Conservation (phyloP, 2,329 filamentous ascomycete genomes). For the Fusarium tricinctum region DNA sequence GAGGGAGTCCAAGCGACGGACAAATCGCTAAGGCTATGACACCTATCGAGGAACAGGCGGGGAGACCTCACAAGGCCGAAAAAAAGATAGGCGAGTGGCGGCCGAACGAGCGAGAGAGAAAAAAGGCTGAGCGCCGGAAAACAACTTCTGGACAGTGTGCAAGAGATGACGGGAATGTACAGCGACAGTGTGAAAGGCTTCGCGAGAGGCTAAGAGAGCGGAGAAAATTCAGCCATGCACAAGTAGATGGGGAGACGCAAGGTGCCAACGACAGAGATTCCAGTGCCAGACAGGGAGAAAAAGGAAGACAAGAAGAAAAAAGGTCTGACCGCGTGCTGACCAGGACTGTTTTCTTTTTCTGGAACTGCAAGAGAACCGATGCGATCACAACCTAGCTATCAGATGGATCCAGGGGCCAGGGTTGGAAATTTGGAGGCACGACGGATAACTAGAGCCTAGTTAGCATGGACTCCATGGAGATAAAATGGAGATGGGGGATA, state of each 20-base stretch:
- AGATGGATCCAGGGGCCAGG: conserved; percentile 32
- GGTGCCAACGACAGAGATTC: conserved; percentile 4
- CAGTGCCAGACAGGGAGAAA: background rate
- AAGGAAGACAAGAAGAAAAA: conserved; percentile 5
- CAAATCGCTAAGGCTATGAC: conserved; percentile 28
- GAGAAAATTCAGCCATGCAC: conserved; percentile 23
- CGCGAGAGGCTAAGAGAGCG: conserved; percentile 9
- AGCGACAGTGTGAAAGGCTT: conserved; percentile 24
- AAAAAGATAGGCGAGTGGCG: conserved; percentile 42
- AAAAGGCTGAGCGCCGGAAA: conserved; percentile 32
- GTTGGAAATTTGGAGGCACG: conserved; percentile 40
- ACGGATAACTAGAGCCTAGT: background rate
- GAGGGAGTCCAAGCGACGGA: conserved; percentile 18
- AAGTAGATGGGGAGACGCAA: conserved; percentile 22
- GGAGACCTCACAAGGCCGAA: conserved; percentile 34
- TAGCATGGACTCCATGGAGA: conserved; percentile 37
- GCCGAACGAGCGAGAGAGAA: conserved; percentile 16
- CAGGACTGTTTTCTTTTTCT: conserved; percentile 25
- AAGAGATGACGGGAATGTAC: conserved; percentile 29
- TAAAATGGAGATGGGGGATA: conserved; percentile 33
- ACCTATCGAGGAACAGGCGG: conserved; percentile 39
- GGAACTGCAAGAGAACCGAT: conserved; percentile 37
- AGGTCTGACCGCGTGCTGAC: conserved; percentile 10
- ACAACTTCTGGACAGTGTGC: conserved; percentile 34
- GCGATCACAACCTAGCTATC: conserved; percentile 27